Conservation (phyloP, 495 filamentous ascomycete species). For the Friedmanniomyces endolithicus region DNA sequence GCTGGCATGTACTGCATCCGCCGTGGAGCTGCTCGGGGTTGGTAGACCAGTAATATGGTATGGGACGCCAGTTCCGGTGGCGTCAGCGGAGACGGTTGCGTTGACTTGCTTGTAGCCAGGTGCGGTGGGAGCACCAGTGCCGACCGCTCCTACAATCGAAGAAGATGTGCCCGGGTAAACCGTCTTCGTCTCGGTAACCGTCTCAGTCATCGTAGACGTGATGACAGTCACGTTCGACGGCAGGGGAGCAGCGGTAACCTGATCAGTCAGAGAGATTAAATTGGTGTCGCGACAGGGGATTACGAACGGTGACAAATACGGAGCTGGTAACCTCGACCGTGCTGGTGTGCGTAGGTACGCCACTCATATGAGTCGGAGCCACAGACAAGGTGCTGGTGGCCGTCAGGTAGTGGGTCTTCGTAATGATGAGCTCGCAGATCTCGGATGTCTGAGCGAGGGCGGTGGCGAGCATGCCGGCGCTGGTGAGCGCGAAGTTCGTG, state of each 20-base stretch:
- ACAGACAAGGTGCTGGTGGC: constrained; percentile 1
- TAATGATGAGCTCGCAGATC: constrained; percentile 9
- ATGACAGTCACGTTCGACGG: background rate
- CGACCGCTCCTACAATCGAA: background rate
- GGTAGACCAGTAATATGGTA: background rate
- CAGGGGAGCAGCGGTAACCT: constrained; percentile 5
- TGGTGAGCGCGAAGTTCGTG: background rate
- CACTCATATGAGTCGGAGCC: background rate
- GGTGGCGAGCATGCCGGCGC: background rate
- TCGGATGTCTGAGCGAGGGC: constrained; percentile 1
- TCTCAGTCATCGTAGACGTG: background rate
- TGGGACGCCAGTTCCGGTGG: background rate
- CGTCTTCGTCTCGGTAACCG: constrained; percentile 1
- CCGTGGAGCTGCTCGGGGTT: background rate
- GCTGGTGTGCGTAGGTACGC: constrained; percentile 1
- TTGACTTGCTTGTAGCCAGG: background rate
- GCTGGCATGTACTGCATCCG: background rate
- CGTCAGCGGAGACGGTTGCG: background rate
- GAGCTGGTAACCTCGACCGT: constrained; percentile 10
- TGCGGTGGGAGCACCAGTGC: background rate
- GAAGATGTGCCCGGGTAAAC: background rate
- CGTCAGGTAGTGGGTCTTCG: constrained; percentile 1
- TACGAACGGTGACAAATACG: constrained; percentile 6
- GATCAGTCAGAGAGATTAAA: background rate
- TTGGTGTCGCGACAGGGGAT: background rate